A percentile compares a stretch with the other conserved stretches of the same genome.
Conservation (phyloP, 78 protist genomes). For the Dictyostelium purpureum region DNA sequence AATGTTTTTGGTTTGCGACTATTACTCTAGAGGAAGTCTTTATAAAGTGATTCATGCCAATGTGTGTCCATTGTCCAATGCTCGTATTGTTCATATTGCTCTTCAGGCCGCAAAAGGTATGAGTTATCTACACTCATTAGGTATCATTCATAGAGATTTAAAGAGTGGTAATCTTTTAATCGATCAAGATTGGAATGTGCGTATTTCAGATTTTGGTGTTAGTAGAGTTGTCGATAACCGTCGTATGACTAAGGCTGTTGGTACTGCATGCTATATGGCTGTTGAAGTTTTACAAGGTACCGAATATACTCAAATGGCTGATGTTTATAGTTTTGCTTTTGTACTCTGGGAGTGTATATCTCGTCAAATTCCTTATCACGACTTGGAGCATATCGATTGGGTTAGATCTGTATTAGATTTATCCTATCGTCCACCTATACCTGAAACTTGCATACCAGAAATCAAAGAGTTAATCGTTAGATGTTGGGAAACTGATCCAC, state of each 20-base stretch:
- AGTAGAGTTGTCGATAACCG: conserved; percentile 9
- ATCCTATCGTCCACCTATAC: conserved; percentile 30
- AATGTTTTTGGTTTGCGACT: conserved; percentile 46
- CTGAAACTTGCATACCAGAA: conserved; percentile 45
- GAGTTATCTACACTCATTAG: conserved; percentile 63
- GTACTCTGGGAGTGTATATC: conserved; percentile 55
- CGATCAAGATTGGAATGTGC: conserved; percentile 62
- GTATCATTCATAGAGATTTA: conserved; percentile 78
- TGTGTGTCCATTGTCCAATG: conserved; percentile 37
- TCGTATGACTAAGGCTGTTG: conserved; percentile 64
- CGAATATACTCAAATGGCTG: conserved; percentile 43
- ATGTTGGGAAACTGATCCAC: conserved; percentile 36
- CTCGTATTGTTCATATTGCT: conserved; percentile 44
- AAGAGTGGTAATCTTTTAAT: conserved; percentile 51
- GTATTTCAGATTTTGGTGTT: conserved; percentile 51
- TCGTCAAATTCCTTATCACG: conserved; percentile 50
- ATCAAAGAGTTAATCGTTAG: not conserved
- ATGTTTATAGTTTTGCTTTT: conserved; percentile 52
- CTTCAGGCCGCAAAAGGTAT: conserved; percentile 43
- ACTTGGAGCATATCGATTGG: conserved; percentile 32
- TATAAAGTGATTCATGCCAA: conserved; percentile 9
- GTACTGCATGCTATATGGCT: conserved; percentile 67
- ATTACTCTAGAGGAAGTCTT: conserved; percentile 20
- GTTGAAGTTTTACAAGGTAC: conserved; percentile 45
- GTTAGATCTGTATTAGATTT: conserved; percentile 27